Evolutionary conservation across 805 yeast genomes (phyloP), one percentile per base, ranked within the genome.

Genomic region (Blastobotrys mokoenaii): DNA sequence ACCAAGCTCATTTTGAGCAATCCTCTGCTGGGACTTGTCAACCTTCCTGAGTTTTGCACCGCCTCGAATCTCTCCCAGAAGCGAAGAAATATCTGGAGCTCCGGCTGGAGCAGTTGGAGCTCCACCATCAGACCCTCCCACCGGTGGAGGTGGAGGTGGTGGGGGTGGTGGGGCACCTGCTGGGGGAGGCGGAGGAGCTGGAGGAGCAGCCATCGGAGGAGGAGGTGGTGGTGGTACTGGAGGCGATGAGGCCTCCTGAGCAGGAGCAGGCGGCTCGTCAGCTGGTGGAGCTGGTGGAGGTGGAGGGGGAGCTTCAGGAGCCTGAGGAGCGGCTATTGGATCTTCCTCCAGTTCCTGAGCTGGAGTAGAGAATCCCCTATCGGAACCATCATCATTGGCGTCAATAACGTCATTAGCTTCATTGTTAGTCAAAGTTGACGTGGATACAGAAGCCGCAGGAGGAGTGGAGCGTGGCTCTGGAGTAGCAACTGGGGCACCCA

Each of bases 101-200:
- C 63, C 63, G 52, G 33, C 57, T 44, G 17, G 57, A 49, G 36
- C 63, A 15, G 63, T 49, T n/a, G 66, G 60, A 8, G 68, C 51
- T 11, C 60, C 53, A 11, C 60, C 56, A 9, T 71, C 64, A 6
- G 69, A 58, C 8, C 64, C 59, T 25, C 65, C 60, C 27, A 68
- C 58, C 5, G 61, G 55, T 7, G 64, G 58, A 27, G 67, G 62
- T 2, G 62, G 57, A 4, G 70, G 67, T 5, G 71, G 61, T 6
- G 66, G 57, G 14, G 69, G 55, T 11, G 75, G 71, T 10, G 77
- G 72, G 2, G 76, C 68, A 5, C 72, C 63, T 3, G 72, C 68
- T 15, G 70, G 61, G 17, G 57, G 58, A 4, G 62, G 53, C 40
- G 63, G 61, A 8, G 65, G 53, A 2, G 69, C 58, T 7, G 62